Evolutionary conservation across 108 stramenopile species (phyloP), one percentile per base, ranked within the genome.

Genomic region (Stephanodiscus minutulus): DNA sequence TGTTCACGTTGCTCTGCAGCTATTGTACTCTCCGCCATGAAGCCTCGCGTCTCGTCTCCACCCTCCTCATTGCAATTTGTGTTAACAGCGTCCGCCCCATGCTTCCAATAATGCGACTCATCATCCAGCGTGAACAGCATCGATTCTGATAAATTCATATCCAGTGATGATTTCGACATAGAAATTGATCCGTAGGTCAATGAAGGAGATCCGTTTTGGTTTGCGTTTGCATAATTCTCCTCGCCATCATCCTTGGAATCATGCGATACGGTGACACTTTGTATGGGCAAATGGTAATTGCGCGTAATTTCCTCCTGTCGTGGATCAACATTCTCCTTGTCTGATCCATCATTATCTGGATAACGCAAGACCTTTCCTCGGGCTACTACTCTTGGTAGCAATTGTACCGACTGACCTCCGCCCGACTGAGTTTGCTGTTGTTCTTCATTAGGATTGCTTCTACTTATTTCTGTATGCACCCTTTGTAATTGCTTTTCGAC

Each of bases 141-240:
- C 8, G 73, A 74, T 52, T 66, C 65, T 17, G 73, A 74, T 58
- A 74, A 66, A 59, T 74, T 66, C 73, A 74, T 74, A 36, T 74
- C 73, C 17, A 74, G 27, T 12, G 71, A 72, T 15, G 71, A 72
- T 18, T 72, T 60, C 13, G 36, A 52, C 20, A 59, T 58, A 8
- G 73, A 66, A 3, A 18, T 31, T 28, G 27, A 56, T 53, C 29
- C 33, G 28, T 43, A 21, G 22, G 70, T 41, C 46, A 59, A 46
- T 9, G 59, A 61, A 21, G 61, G 18, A 41, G 70, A 57, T 27
- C 13, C 55, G 13, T 31, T 15, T 33, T 20, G 56, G 33, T 39
- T 13, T 24, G 18, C n/a, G 18, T 37, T 49, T 10, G 35, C 27
- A 25, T 33, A 13, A 18, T 35, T 67, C 25, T 52, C 46, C 44